Base-by-base conservation (phyloP, 495 filamentous ascomycete species). In the Halenospora varia region DNA sequence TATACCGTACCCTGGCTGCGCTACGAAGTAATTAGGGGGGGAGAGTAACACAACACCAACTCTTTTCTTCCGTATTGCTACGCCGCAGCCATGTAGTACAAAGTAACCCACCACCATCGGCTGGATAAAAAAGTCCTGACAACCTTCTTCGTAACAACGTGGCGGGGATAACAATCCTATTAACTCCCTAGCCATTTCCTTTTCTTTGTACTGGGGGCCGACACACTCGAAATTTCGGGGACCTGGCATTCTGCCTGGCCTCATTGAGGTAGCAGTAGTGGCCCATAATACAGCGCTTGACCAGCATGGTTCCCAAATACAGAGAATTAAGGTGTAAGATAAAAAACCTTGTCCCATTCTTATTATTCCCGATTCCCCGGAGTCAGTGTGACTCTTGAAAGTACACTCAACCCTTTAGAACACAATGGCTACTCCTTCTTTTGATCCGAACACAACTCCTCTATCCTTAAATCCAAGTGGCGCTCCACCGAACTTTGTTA, bases 311-410 rank as follows among this genome's bases (percentile, higher is more conserved):
- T 47, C 44, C 44, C 44, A 47, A 20, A 47, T 47, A 20, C 10
- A 47, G 10, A 47, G 18, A 11, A 47, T 13, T 47, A 13, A 47
- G 44, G 44, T 47, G 44, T 11, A 47, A 11, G 44, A 11, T 47
- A 11, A 47, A 47, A 47, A 11, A 10, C 18, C 44, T 11, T 13
- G 44, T 47, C 44, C 6, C 19, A 20, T 47, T 47, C 44, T 47
- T 47, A 47, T 47, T 47, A 47, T 47, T 47, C 44, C 44, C 44
- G 44, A 19, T 47, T 47, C 18, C 44, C 44, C 18, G 44, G 44
- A 47, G 10, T 47, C 44, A 47, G 10, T 11, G 10, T 47, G 44
- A 47, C 10, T 47, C 44, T 47, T 47, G 10, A 47, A 47, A 10
- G 44, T 47, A 47, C 18, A 47, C 44, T 13, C 44, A 47, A 18